phyloP scores from a whole-genome alignment of 306 rosid species.

The Cucumis sativus region DNA sequence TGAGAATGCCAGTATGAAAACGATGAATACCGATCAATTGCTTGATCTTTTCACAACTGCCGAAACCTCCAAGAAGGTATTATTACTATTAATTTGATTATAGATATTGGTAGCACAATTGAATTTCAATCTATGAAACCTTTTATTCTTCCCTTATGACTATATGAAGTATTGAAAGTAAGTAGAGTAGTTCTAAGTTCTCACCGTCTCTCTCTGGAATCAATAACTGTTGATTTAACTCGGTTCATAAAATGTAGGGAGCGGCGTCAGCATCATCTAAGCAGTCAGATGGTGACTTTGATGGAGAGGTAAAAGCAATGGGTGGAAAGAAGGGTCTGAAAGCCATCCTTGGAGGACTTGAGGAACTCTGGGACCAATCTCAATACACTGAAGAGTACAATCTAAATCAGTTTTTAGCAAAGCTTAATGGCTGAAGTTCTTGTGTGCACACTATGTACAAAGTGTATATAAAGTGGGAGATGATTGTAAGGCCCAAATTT shows the following conservation, averaged over 20 bases:
- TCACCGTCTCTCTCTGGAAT: not conserved
- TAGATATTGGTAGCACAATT: not conserved
- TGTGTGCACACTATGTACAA: conserved; percentile 14
- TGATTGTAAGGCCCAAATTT: conserved; percentile 27
- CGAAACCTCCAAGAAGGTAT: conserved; percentile 63
- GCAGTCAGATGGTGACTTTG: conserved; percentile 29
- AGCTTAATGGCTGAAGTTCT: conserved; percentile 64
- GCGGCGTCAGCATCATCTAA: conserved; percentile 32
- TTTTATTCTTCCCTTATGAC: not conserved
- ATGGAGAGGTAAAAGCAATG: conserved; percentile 37
- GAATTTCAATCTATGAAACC: not conserved
- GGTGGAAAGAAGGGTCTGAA: conserved; percentile 79
- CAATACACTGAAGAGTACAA: conserved; percentile 92
- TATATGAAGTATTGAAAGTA: not conserved
- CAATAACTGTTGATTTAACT: not conserved
- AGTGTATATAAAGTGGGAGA: conserved; percentile 18
- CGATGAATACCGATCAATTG: conserved; percentile 98
- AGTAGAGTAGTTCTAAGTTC: not conserved
- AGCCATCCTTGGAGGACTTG: conserved; percentile 89
- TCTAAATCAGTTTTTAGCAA: conserved; percentile 71
- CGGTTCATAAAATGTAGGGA: conserved; percentile 27
- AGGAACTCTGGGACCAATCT: conserved; percentile 92
- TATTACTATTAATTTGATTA: conserved; percentile 7
- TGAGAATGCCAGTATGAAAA: conserved; percentile 89
- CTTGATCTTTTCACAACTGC: conserved; percentile 91